phyloP scores from a whole-genome alignment of 306 rosid species.

The Adenanthera pavonina region DNA sequence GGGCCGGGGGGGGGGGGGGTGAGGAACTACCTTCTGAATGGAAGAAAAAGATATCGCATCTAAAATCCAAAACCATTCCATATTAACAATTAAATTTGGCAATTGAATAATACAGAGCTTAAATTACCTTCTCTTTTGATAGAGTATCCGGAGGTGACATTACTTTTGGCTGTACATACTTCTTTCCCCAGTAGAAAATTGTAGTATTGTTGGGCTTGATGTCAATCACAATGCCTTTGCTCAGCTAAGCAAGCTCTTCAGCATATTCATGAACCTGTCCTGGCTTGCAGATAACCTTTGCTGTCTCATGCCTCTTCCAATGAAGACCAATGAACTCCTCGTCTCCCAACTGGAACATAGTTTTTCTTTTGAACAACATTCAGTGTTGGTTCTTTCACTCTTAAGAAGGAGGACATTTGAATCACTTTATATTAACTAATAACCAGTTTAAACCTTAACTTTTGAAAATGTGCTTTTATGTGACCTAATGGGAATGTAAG shows the following conservation, averaged over 20 bases:
- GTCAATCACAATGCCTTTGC: constrained; percentile 92
- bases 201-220: constrained; percentile 67
- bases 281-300: constrained; percentile 83
- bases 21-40: not conserved
- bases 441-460: too few species aligned
- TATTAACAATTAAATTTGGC: constrained; percentile 9
- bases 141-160: constrained; percentile 85
- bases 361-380: constrained; percentile 57
- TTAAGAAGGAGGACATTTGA: too few species aligned
- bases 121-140: constrained; percentile 81
- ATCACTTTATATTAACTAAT: too few species aligned
- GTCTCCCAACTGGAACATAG: constrained; percentile 79
- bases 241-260: constrained; percentile 80
- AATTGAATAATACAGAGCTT: constrained; percentile 23
- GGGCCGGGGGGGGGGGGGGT: not conserved
- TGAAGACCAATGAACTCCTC: constrained; percentile 96
- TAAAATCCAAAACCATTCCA: not conserved
- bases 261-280: constrained; percentile 85
- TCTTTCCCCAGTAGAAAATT: constrained; percentile 84
- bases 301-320: constrained; percentile 93
- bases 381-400: too few species aligned
- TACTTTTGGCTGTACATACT: constrained; percentile 79
- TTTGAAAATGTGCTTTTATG: too few species aligned
- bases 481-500: not conserved
- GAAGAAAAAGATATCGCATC: constrained; percentile 12